Evolutionary conservation across 352 stramenopile species (phyloP), one percentile per base, ranked within the genome.

Genomic region (Globisporangium spinosum): DNA sequence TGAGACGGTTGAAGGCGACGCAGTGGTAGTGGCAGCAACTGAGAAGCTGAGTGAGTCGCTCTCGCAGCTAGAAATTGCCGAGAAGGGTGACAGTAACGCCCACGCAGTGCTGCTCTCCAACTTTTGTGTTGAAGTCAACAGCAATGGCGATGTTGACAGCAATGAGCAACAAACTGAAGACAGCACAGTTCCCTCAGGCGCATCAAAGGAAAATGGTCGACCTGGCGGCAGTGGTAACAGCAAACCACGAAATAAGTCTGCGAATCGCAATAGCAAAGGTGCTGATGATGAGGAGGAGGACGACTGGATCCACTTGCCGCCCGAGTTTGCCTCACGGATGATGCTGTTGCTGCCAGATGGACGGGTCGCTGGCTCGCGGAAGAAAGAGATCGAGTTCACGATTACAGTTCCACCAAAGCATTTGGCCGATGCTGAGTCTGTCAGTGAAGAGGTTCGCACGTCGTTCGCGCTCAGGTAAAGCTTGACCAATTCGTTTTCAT

Each of bases 371-470:
- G 78, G 82, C 8, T 78, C 75, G 0, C 79, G 82, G 22, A 79
- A 77, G 38, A 88, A 88, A 51, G 85, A 91, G 60, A 74, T 77
- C 55, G 85, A 93, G 67, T 90, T 88, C 27, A 93, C 85, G 20
- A 77, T 93, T 32, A 63, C 63, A 27, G 72, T 85, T 10, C 60
- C 69, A 0, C n/a, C 59, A 9, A 17, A 59, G 63, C 27, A 64
- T 23, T 70, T 23, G 55, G 67, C 38, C 12, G 38, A 56, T 8
- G 9, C n/a, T 20, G 20, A 5, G 2, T 35, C 57, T 27, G 27
- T 55, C 23, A 13, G 62, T 17, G 70, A 74, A 45, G 55, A 63
- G 7, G 56, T 81, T 23, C 74, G 87, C 32, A 93, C 85, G 35
- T 93, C 85, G 0, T 90, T 90, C 62, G 75, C 83, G 13, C 70